Evolutionary conservation across 805 yeast genomes (phyloP).

Genomic region (Saccharomycopsis lassenensis): DNA sequence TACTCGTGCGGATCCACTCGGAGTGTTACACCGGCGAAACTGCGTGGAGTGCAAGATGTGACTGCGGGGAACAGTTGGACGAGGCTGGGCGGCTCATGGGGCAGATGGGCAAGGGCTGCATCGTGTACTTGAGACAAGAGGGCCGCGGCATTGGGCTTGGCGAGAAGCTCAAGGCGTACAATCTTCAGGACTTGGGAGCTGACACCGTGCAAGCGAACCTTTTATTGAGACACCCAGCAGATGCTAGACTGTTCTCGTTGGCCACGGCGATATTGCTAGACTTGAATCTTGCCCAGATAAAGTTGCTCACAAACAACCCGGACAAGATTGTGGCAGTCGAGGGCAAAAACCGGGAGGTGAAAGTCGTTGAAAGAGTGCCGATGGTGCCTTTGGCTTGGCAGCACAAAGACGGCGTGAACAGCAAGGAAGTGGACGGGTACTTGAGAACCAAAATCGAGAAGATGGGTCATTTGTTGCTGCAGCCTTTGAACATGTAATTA

Average conservation of each 20-base stretch:
- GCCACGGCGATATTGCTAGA: constrained; percentile 91
- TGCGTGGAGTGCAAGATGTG: constrained; percentile 98
- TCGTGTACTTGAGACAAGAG: constrained; percentile 92
- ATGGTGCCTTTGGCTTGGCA: constrained; percentile 97
- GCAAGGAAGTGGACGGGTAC: constrained; percentile 86
- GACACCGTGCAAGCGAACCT: constrained; percentile 97
- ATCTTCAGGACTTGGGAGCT: constrained; percentile 94
- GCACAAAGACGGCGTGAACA: constrained; percentile 54
- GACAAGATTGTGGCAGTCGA: constrained; percentile 94
- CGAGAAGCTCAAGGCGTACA: constrained; percentile 93
- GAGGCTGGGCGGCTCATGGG: constrained; percentile 96
- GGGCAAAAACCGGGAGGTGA: constrained; percentile 63
- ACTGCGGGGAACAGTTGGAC: constrained; percentile 98
- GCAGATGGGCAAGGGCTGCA: constrained; percentile 77
- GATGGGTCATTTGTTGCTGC: constrained; percentile 86
- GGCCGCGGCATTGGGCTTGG: constrained; percentile 99
- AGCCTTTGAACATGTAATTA: constrained; percentile 26
- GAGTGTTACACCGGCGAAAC: constrained; percentile 99
- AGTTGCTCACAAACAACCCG: constrained; percentile 87
- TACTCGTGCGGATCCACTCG: constrained; percentile 82
- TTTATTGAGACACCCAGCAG: constrained; percentile 91
- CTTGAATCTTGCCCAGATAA: constrained; percentile 60
- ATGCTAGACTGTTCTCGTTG: constrained; percentile 84
- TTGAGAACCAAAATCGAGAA: constrained; percentile 87
- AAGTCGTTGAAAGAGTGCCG: constrained; percentile 82